Percentiles rank a stretch among this genome's conserved stretches.
Conservation (phyloP, 2,329 filamentous ascomycete genomes). For the Ophiosphaerella narmari region DNA sequence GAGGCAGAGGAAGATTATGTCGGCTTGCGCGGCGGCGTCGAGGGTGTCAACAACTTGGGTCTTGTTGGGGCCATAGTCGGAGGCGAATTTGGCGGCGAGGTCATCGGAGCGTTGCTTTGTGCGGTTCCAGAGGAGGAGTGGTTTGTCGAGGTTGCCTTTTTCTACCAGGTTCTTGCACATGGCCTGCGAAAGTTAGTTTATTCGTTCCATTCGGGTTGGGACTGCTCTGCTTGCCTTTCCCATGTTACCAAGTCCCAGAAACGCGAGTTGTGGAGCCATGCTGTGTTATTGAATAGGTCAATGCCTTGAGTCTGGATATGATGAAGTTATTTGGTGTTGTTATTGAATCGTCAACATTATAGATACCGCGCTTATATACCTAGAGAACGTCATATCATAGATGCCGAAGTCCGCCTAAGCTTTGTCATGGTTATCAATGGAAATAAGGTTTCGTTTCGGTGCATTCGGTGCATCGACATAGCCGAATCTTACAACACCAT, state of each 20-base stretch:
- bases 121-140: conserved; percentile 81
- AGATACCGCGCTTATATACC: no score
- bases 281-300: conserved; percentile 3
- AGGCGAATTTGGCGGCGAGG: conserved; percentile 64
- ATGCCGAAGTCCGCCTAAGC: no score
- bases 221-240: conserved; percentile 64
- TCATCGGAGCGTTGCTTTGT: conserved; percentile 68
- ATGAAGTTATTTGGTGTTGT: no score
- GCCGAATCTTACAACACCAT: no score
- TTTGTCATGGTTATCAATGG: no score
- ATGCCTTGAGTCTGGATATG: no score
- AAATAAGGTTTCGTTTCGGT: no score
- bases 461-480: no score
- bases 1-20: conserved; percentile 83
- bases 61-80: conserved; percentile 64
- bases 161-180: conserved; percentile 84
- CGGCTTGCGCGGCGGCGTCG: conserved; percentile 69
- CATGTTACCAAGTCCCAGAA: conserved; percentile 88
- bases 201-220: background rate
- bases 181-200: conserved; percentile 56
- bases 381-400: no score
- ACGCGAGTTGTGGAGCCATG: conserved; percentile 65
- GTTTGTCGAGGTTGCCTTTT: conserved; percentile 72
- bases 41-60: conserved; percentile 68
- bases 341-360: no score